These are phyloP conservation scores for Lactuca saligna DNA, from an alignment of 129 eudicot genomes.

Conservation along the genomic window DNA sequence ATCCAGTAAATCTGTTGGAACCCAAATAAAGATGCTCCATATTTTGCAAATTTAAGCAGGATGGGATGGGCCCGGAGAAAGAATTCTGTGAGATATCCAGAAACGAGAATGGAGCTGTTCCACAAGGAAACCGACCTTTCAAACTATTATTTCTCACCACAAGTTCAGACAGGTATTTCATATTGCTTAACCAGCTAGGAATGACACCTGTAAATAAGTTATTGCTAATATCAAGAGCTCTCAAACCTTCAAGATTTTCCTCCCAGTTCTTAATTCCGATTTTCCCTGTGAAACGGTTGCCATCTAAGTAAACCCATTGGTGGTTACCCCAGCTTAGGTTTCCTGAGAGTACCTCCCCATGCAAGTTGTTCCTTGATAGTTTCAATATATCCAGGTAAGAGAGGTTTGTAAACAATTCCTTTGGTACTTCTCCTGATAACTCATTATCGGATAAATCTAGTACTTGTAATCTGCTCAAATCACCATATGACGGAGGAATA, in stretches of 20 bases:
- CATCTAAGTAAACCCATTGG: background rate
- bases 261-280: background rate
- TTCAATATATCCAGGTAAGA: too few species aligned
- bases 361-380: too few species aligned
- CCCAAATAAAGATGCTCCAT: slow-evolving; percentile 27
- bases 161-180: background rate
- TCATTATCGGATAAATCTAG: too few species aligned
- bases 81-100: slow-evolving; percentile 25
- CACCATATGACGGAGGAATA: too few species aligned
- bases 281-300: slow-evolving; percentile 30
- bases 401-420: too few species aligned
- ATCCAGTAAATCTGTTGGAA: slow-evolving; percentile 23
- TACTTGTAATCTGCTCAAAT: too few species aligned
- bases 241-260: background rate
- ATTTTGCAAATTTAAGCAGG: slow-evolving; percentile 2
- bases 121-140: slow-evolving; percentile 25
- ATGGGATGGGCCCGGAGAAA: slow-evolving; percentile 29
- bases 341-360: slow-evolving; percentile 15
- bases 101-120: background rate
- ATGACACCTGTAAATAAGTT: slow-evolving; percentile 24
- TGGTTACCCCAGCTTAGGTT: background rate
- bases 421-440: too few species aligned
- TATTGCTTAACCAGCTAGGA: slow-evolving; percentile 20
- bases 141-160: slow-evolving; percentile 14
- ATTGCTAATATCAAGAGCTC: slow-evolving; percentile 7